These are phyloP conservation scores for Protomyces lactucae-debilis DNA, from an alignment of 1,139 yeast genomes.

Conservation along the genomic window DNA sequence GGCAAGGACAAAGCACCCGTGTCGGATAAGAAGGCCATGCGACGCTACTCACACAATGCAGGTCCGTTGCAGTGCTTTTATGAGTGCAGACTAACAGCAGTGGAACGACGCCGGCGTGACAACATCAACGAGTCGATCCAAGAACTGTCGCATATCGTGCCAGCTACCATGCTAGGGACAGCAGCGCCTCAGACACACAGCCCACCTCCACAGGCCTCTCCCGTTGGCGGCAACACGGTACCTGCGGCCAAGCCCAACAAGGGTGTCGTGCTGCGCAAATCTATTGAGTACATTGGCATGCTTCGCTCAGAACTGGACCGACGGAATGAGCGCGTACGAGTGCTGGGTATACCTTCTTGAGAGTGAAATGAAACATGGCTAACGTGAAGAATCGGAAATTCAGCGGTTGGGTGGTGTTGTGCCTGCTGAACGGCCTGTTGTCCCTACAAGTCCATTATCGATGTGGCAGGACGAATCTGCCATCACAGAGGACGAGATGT, in stretches of 20 bases:
- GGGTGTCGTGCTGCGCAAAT: slow-evolving; percentile 78
- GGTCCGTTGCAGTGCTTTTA: slow-evolving; percentile 17
- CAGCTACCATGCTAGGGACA: slow-evolving; percentile 41
- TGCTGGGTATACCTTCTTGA: slow-evolving; percentile 21
- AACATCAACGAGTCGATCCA: slow-evolving; percentile 85
- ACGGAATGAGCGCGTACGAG: slow-evolving; percentile 37
- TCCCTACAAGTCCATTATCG: not conserved
- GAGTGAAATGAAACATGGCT: not conserved
- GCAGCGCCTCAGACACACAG: slow-evolving; percentile 25
- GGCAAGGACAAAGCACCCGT: slow-evolving; percentile 10
- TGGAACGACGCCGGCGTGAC: slow-evolving; percentile 70
- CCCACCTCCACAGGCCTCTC: slow-evolving; percentile 11
- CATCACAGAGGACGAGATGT: slow-evolving; percentile 15
- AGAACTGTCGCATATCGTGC: slow-evolving; percentile 63
- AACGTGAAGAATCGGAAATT: slow-evolving; percentile 22
- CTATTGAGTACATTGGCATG: slow-evolving; percentile 74
- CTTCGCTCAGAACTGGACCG: slow-evolving; percentile 73
- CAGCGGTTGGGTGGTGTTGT: slow-evolving; percentile 10
- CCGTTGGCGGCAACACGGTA: slow-evolving; percentile 27
- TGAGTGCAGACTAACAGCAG: slow-evolving; percentile 34
- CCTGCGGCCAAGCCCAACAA: slow-evolving; percentile 66
- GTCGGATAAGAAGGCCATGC: slow-evolving; percentile 42
- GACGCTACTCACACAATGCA: slow-evolving; percentile 45
- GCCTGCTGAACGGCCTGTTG: not conserved
- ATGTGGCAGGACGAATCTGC: slow-evolving; percentile 18